These are phyloP conservation scores for Guillardia theta DNA, from an alignment of 78 protist species.

Conservation along the genomic window DNA sequence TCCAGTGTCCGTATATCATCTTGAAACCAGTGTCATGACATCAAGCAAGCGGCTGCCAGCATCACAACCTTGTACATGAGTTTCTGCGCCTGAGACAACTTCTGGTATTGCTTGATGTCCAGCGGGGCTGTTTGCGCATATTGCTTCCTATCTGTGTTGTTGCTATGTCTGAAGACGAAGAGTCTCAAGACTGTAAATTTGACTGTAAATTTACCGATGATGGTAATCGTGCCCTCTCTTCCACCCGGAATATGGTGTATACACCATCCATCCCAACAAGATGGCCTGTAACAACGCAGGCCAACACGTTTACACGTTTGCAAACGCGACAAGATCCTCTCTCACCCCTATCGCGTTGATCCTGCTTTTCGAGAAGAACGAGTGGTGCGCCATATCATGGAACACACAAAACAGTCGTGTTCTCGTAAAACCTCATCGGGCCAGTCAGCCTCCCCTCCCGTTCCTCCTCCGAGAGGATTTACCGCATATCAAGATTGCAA, in stretches of 20 bases:
- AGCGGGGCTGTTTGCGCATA: background rate
- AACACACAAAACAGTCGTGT: background rate
- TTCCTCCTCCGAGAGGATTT: background rate
- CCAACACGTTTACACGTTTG: too few species aligned
- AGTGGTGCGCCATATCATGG: background rate
- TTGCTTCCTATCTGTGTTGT: slow-evolving; percentile 6
- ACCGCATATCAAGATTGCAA: background rate
- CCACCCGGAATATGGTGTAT: background rate
- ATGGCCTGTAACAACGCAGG: too few species aligned
- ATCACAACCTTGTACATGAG: background rate
- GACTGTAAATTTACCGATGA: too few species aligned
- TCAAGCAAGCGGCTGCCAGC: too few species aligned
- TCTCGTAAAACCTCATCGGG: background rate
- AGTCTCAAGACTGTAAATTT: too few species aligned
- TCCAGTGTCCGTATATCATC: background rate
- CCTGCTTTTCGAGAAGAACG: background rate
- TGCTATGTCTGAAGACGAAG: too few species aligned
- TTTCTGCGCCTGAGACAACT: background rate
- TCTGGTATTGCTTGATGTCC: background rate
- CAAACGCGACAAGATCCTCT: too few species aligned
- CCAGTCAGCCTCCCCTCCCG: too few species aligned
- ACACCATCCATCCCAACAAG: background rate
- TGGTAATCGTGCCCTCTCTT: background rate
- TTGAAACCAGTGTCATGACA: too few species aligned
- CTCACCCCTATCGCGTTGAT: background rate